phyloP scores from a whole-genome alignment of 2,329 filamentous ascomycete genomes.

The Colletotrichum orbiculare region DNA sequence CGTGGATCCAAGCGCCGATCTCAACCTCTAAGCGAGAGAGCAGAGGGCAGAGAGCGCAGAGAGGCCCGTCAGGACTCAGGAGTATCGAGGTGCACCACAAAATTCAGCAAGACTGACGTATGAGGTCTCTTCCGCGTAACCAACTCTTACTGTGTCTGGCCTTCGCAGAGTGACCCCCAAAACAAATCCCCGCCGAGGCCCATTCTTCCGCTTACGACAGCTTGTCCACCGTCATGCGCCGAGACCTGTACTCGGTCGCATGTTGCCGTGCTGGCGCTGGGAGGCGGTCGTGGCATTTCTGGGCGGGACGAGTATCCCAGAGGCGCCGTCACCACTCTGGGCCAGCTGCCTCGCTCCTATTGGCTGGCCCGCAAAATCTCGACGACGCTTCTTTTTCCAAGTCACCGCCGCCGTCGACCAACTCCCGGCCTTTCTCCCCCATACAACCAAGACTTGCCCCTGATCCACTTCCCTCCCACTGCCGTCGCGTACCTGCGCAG shows the following conservation, averaged over 20 bases:
- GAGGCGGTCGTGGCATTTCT: slow-evolving; percentile 20
- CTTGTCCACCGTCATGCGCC: slow-evolving; percentile 28
- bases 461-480: slow-evolving; percentile 1
- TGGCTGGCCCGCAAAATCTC: too few relatives aligned
- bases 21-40: slow-evolving; percentile 20
- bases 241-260: slow-evolving; percentile 29
- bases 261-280: slow-evolving; percentile 16
- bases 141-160: too few relatives aligned
- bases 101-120: too few relatives aligned
- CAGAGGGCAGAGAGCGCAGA: too few relatives aligned
- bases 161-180: neutral
- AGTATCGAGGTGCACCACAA: too few relatives aligned
- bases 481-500: slow-evolving; percentile 22
- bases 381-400: too few relatives aligned
- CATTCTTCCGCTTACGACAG: slow-evolving; percentile 21
- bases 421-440: neutral
- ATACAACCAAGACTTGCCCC: slow-evolving; percentile 1
- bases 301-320: slow-evolving; percentile 4
- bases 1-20: slow-evolving; percentile 34
- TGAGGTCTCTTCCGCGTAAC: too few relatives aligned
- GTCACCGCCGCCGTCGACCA: too few relatives aligned
- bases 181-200: neutral
- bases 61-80: too few relatives aligned
- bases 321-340: too few relatives aligned
- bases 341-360: too few relatives aligned